A percentile compares a stretch with the other conserved stretches of the same genome.
phyloP scores from a whole-genome alignment of 202 grass and related monocot species.

The Setaria viridis region DNA sequence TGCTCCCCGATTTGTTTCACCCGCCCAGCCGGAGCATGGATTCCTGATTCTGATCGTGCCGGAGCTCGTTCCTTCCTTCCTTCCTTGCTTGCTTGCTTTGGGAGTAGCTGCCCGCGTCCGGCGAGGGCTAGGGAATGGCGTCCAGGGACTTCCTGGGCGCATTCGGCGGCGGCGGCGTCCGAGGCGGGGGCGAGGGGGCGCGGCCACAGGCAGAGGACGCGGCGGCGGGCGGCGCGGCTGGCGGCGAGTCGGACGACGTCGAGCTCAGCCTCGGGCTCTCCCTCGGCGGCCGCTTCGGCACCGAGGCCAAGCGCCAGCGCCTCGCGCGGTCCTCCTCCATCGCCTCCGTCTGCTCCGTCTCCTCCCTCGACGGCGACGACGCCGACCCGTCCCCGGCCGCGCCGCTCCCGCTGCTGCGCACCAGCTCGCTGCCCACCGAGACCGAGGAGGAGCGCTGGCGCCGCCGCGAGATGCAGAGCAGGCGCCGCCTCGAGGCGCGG shows the following conservation, averaged over 20 bases:
- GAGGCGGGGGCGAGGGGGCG: background rate
- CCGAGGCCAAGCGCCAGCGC: conserved; percentile 47
- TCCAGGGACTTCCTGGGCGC: conserved; percentile 68
- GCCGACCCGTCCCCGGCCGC: conserved; percentile 44
- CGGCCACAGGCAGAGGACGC: background rate
- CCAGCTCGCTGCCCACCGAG: conserved; percentile 83
- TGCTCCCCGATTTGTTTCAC: background rate
- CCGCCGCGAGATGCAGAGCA: conserved; percentile 75
- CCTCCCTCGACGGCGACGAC: conserved; percentile 39
- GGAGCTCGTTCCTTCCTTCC: background rate
- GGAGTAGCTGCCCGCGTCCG: background rate
- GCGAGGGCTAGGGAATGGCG: background rate
- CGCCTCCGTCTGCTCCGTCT: conserved; percentile 67
- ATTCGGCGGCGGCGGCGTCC: conserved; percentile 45
- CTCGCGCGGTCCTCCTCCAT: conserved; percentile 76
- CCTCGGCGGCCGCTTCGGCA: conserved; percentile 68
- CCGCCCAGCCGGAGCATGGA: background rate
- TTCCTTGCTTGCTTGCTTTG: background rate
- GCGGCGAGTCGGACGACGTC: conserved; percentile 62
- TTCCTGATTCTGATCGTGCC: background rate
- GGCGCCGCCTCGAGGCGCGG: conserved; percentile 70
- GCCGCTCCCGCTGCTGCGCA: conserved; percentile 61
- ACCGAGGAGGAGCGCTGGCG: conserved; percentile 77
- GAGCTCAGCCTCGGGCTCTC: conserved; percentile 88
- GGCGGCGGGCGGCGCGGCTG: conserved; percentile 25